Evolutionary conservation across 345 rosid species (phyloP), one percentile per base, ranked within the genome.

Genomic region (Pugionium dolabratum): DNA sequence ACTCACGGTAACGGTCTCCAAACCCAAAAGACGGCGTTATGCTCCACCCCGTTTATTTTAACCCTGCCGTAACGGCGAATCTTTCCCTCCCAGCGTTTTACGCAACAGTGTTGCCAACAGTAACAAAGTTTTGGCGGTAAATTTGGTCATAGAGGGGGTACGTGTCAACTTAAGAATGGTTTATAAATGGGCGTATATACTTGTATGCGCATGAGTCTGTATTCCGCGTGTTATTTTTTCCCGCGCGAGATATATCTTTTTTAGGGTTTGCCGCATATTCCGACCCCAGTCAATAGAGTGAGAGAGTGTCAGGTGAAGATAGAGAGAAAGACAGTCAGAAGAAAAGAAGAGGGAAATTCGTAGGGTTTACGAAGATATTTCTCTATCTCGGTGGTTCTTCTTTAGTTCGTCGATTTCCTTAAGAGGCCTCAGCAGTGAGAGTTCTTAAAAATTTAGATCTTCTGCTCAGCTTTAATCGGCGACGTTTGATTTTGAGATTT

Each of bases 91-190:
- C 54, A 55, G 69, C 7, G 55, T 55, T 61, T 75, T 51, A 64
- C 79, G 18, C 18, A 18, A 18, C 18, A 18, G 18, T 18, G 18
- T 18, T 18, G 18, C 18, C 62, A 76, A 65, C 79, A 66, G 72
- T 70, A 54, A 71, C 72, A 9, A 35, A 46, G 41, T 66, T 76
- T 71, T 71, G 79, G 79, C 79, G 79, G 79, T 71, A 76, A 71
- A 70, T 4, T 52, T 48, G 67, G 58, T 60, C 49, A 52, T 6
- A 47, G 30, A 31, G 0, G 36, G 29, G 47, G 46, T 59, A 76
- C 73, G 79, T 76, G 79, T 65, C 73, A 41, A 29, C 0, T 0
- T 4, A 0, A 47, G 0, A 76, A 0, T 76, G 76, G 76, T 2
- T 9, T 0, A 18, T 6, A 28, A 18, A 39, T 2, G 28, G 6